Base-by-base conservation (phyloP, 2,329 filamentous ascomycete genomes). In the Erysiphe pulchra region DNA sequence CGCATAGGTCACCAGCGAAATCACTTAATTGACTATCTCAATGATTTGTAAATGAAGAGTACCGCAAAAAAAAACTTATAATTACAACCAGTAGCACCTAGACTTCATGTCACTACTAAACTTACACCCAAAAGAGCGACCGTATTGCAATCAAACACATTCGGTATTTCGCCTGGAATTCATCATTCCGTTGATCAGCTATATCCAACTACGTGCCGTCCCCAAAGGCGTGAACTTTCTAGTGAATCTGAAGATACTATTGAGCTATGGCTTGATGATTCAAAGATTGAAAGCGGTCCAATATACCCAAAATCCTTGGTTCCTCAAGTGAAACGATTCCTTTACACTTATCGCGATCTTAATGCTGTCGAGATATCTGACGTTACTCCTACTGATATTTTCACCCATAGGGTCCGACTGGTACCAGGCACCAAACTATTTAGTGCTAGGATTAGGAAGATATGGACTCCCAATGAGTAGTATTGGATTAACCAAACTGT, bases 331-430 rank as follows among this genome's bases (percentile, higher is more conserved):
- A 45, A 44, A 13, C 31, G 41, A 33, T 24, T 45, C 6, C 42
- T 45, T 12, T 47, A 44, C 34, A 47, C 17, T 1, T 47, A 47
- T 31, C 3, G 28, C 28, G 46, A 47, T n/a, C 37, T 47, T 7
- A 45, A 47, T 17, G 41, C 36, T 10, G 20, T 28, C 7, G 42
- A 47, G 9, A 14, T 45, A n/a, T 34, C 13, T 13, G 13, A 47
- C 12, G 17, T 45, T 24, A 32, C 34, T 12, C 46, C 24, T 11
- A 45, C 42, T 2, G 34, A 47, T 33, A 32, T 44, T 4, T 44
- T 34, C 17, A 31, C 18, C 7, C 36, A 43, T 2, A 36, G 33
- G 18, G 36, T 47, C 10, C 46, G 28, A 24, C 42, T 47, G 24
- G 32, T 17, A 28, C 11, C 24, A 36, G 41, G 42, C 2, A 44